Conservation (phyloP, 1,139 yeast species). For the Diutina ranongensis region DNA sequence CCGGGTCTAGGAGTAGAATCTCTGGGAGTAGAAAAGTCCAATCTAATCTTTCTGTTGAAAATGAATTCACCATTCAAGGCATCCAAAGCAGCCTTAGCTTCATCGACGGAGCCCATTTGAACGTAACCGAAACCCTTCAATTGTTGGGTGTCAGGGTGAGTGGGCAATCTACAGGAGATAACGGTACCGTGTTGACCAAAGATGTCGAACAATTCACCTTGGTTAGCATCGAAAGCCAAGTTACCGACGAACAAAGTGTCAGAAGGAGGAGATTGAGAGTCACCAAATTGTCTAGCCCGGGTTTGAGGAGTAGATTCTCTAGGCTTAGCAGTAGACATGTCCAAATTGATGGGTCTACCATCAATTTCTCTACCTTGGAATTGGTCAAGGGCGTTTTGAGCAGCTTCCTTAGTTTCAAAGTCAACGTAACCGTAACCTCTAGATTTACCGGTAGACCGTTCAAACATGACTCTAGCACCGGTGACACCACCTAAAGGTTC, state of each 20-base stretch:
- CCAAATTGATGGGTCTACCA: constrained; percentile 93
- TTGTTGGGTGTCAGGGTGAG: constrained; percentile 97
- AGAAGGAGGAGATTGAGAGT: constrained; percentile 80
- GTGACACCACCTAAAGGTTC: constrained; percentile 72
- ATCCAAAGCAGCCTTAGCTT: constrained; percentile 82
- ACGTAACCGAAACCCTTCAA: constrained; percentile 99
- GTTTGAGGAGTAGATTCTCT: constrained; percentile 15
- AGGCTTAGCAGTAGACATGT: constrained; percentile 82
- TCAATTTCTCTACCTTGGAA: constrained; percentile 91
- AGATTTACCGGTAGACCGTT: constrained; percentile 85
- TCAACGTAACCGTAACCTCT: constrained; percentile 99
- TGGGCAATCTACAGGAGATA: constrained; percentile 86
- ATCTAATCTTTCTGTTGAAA: constrained; percentile 88
- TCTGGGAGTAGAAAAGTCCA: constrained; percentile 91
- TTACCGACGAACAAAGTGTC: constrained; percentile 95
- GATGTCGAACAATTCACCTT: constrained; percentile 61
- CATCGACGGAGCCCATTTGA: constrained; percentile 76
- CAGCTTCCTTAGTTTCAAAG: constrained; percentile 62
- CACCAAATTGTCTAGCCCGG: constrained; percentile 86
- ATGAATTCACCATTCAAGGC: constrained; percentile 82
- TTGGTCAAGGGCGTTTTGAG: constrained; percentile 80
- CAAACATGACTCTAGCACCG: constrained; percentile 87
- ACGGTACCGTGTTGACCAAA: constrained; percentile 76
- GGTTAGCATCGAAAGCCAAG: constrained; percentile 79
- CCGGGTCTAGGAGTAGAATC: constrained; percentile 26